These are phyloP conservation scores for Apiotrichum akiyoshidainum DNA, from an alignment of 1,284 basidiomycete genomes.

Conservation along the genomic window DNA sequence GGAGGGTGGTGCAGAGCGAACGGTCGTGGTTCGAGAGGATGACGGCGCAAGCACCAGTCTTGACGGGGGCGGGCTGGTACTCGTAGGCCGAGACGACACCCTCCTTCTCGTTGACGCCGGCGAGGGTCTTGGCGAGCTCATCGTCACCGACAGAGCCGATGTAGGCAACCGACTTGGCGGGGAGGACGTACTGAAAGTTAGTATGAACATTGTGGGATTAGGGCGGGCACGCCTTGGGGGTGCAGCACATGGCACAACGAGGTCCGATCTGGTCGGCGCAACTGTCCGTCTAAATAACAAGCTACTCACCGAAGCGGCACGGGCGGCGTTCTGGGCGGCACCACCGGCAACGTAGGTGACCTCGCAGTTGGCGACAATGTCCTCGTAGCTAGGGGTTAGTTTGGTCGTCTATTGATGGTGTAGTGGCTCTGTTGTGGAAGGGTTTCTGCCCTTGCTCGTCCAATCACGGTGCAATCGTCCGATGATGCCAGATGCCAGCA, in stretches of 20 bases:
- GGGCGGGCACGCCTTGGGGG: too few species aligned
- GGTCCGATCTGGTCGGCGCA: too few species aligned
- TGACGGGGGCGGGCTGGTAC: constrained; percentile 70
- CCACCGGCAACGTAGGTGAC: constrained; percentile 94
- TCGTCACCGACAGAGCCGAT: constrained; percentile 93
- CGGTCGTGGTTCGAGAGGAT: constrained; percentile 90
- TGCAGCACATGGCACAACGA: not conserved
- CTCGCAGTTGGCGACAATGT: constrained; percentile 72
- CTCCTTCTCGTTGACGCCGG: constrained; percentile 88
- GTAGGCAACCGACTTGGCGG: constrained; percentile 87
- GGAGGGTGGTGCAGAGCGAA: constrained; percentile 86
- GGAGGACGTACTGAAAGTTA: constrained; percentile 72
- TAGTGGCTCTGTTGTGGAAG: not conserved
- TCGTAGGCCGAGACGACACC: constrained; percentile 86
- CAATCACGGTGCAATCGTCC: too few species aligned
- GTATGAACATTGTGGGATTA: too few species aligned
- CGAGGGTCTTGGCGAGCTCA: constrained; percentile 81
- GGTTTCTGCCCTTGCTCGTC: too few species aligned
- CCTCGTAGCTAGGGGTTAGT: constrained; percentile 68
- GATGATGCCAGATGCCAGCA: too few species aligned
- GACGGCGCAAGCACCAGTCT: constrained; percentile 96
- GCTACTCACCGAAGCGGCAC: constrained; percentile 82
- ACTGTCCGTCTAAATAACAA: not conserved
- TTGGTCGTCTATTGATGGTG: not conserved
- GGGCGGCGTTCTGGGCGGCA: constrained; percentile 93